These are phyloP conservation scores for Eucalyptus tenuipes DNA, from an alignment of 345 rosid species.

Conservation along the genomic window DNA sequence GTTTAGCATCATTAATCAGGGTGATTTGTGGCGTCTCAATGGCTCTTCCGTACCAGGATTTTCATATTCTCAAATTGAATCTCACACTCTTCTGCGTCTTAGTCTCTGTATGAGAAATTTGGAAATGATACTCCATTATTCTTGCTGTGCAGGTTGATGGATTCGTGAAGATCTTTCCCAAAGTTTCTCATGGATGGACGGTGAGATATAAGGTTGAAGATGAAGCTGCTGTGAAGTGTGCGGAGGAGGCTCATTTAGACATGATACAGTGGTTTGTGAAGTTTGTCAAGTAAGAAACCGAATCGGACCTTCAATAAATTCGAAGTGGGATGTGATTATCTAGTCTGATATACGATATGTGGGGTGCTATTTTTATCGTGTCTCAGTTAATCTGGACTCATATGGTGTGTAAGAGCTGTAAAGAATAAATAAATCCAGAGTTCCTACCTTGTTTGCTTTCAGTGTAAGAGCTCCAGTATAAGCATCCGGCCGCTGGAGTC, in stretches of 20 bases:
- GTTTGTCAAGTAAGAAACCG: constrained; percentile 32
- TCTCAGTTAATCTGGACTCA: background rate
- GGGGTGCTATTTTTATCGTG: background rate
- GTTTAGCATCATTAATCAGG: background rate
- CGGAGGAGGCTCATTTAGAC: constrained; percentile 59
- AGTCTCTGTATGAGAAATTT: background rate
- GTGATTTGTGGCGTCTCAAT: background rate
- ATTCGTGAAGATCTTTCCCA: constrained; percentile 65
- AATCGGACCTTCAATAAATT: background rate
- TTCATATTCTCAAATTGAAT: background rate
- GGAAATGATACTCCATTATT: background rate
- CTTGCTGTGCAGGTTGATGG: constrained; percentile 27
- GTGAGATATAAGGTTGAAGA: constrained; percentile 43
- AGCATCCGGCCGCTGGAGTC: background rate
- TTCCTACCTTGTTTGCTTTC: background rate
- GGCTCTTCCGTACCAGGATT: background rate
- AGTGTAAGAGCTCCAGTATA: background rate
- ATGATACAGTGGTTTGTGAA: constrained; percentile 49
- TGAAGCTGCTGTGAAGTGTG: constrained; percentile 33
- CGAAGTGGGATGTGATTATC: background rate
- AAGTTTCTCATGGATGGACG: constrained; percentile 66
- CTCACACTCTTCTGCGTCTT: background rate
- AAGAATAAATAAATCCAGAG: background rate
- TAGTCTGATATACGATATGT: background rate
- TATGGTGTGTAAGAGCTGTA: background rate